These are phyloP conservation scores for Fusarium luffae DNA, from an alignment of 2,329 filamentous ascomycete species.

Conservation along the genomic window DNA sequence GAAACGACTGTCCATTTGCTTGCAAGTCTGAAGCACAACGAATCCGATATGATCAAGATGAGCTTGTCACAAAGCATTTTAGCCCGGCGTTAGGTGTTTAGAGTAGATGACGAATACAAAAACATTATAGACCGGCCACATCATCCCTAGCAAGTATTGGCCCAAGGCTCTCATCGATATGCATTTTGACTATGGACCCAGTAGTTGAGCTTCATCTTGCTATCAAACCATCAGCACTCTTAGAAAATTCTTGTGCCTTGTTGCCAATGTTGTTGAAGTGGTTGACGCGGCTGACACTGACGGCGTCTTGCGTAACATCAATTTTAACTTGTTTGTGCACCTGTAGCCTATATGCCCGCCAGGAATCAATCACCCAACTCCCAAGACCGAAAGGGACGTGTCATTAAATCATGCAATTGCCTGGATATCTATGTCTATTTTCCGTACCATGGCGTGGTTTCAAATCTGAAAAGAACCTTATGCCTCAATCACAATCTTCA, in stretches of 20 bases:
- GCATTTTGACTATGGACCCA: neutral
- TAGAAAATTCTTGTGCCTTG: neutral
- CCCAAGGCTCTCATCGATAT: neutral
- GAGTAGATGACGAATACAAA: constrained; percentile 30
- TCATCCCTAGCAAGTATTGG: neutral
- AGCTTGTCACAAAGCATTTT: constrained; percentile 28
- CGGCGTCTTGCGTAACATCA: neutral
- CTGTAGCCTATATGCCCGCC: neutral
- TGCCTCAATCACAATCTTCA: constrained; percentile 76
- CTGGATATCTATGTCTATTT: constrained; percentile 39
- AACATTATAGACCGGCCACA: constrained; percentile 7
- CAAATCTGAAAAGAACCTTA: constrained; percentile 43
- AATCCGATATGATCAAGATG: neutral
- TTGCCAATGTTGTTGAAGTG: neutral
- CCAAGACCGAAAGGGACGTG: neutral
- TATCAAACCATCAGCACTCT: neutral
- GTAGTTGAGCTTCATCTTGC: neutral
- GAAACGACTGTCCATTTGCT: neutral
- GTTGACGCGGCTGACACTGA: neutral
- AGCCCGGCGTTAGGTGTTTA: constrained; percentile 46
- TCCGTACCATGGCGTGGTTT: constrained; percentile 19
- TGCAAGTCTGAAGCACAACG: neutral
- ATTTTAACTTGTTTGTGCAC: neutral
- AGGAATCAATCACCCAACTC: neutral
- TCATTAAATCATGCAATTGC: neutral